These are phyloP conservation scores for Wallacemonas collosoma DNA, from an alignment of 208 protist species.

Conservation along the genomic window DNA sequence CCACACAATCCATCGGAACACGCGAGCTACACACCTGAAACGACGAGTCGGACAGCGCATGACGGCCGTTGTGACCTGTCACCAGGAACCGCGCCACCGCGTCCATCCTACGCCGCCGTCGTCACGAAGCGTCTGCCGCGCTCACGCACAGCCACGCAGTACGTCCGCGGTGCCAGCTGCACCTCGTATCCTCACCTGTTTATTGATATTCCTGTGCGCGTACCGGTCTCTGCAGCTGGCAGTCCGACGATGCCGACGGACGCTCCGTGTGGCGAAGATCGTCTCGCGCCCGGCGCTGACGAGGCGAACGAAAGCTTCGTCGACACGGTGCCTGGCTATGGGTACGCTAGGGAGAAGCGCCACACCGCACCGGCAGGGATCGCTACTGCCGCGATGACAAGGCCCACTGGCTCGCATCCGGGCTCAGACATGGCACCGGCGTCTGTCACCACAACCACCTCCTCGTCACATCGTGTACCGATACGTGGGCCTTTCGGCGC, in stretches of 20 bases:
- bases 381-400: too few relatives aligned
- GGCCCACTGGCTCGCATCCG: too few relatives aligned
- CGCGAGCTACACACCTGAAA: too few relatives aligned
- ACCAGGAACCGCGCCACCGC: background rate
- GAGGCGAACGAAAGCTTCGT: too few relatives aligned
- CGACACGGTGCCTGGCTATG: too few relatives aligned
- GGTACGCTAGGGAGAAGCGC: too few relatives aligned
- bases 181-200: background rate
- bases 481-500: constrained; percentile 38
- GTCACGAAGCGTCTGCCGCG: constrained; percentile 6
- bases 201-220: constrained; percentile 1
- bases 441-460: background rate
- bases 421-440: background rate
- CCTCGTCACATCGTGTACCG: background rate
- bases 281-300: too few relatives aligned
- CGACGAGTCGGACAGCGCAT: too few relatives aligned
- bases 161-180: background rate
- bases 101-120: background rate
- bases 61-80: too few relatives aligned
- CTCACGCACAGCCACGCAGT: background rate
- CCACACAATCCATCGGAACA: too few relatives aligned
- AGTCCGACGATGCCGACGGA: background rate
- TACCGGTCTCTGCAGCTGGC: background rate
- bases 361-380: too few relatives aligned
- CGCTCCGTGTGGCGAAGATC: too few relatives aligned